Conservation (phyloP, 1,139 yeast genomes). For the Diutina scorzettiae region DNA sequence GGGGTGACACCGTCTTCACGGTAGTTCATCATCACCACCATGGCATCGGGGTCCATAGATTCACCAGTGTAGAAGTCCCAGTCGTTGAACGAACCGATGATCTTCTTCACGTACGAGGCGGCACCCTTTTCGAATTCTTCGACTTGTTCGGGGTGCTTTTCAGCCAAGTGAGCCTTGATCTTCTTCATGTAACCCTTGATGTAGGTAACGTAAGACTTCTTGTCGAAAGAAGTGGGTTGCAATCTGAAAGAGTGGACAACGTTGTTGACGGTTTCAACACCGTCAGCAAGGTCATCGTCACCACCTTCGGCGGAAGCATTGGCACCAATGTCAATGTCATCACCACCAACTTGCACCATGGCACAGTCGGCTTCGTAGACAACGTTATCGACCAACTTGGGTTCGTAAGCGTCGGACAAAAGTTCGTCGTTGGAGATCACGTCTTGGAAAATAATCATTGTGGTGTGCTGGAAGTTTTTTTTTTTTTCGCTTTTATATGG, state of each 20-base stretch:
- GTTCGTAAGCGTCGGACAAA: constrained; percentile 93
- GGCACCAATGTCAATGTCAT: constrained; percentile 95
- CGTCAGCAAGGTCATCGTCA: constrained; percentile 71
- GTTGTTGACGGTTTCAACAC: constrained; percentile 87
- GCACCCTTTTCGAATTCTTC: constrained; percentile 95
- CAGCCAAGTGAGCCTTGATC: constrained; percentile 81
- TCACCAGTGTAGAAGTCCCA: constrained; percentile 99
- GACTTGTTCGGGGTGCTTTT: constrained; percentile 76
- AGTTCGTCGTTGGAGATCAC: constrained; percentile 90
- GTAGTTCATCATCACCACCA: constrained; percentile 97
- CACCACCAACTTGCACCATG: constrained; percentile 77
- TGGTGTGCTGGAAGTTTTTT: neutral
- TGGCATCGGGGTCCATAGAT: constrained; percentile 99
- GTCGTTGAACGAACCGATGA: constrained; percentile 88
- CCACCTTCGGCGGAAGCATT: constrained; percentile 98
- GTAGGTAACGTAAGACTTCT: constrained; percentile 91
- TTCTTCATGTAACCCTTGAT: constrained; percentile 98
- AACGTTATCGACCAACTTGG: constrained; percentile 74
- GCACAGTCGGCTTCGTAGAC: constrained; percentile 95
- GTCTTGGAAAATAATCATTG: constrained; percentile 46
- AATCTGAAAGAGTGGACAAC: constrained; percentile 97
- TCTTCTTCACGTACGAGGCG: constrained; percentile 87
- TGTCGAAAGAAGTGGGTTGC: constrained; percentile 91
- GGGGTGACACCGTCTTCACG: constrained; percentile 99
- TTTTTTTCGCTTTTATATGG: neutral